Conservation (phyloP, 805 yeast species). For the Kodamaea kakaduensis region DNA sequence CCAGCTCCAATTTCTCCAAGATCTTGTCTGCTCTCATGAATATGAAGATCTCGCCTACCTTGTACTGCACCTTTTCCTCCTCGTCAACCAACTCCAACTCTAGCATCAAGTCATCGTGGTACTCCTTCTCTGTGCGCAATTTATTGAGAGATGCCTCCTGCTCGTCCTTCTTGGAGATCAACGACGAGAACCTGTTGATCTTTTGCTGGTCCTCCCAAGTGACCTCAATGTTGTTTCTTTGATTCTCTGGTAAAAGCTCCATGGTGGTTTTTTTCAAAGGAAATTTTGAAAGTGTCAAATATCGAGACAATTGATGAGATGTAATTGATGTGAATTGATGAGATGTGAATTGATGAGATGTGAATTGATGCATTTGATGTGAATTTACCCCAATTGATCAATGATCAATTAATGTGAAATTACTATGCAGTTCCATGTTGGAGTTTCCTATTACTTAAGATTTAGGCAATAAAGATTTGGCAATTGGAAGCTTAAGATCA, state of each 20-base stretch:
- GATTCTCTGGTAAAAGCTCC: conserved; percentile 55
- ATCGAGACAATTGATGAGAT: no score
- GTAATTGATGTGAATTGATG: no score
- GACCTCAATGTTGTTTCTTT: conserved; percentile 55
- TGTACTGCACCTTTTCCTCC: conserved; percentile 68
- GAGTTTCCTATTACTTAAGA: no score
- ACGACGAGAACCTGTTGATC: conserved; percentile 83
- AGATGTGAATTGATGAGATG: no score
- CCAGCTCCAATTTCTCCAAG: conserved; percentile 61
- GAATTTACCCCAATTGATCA: no score
- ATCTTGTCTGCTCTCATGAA: conserved; percentile 63
- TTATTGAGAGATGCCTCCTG: conserved; percentile 46
- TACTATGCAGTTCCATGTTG: no score
- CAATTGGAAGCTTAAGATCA: no score
- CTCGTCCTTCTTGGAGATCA: conserved; percentile 67
- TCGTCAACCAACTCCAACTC: conserved; percentile 84
- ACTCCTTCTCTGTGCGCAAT: conserved; percentile 71
- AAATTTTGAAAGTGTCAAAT: no score
- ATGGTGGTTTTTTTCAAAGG: no score
- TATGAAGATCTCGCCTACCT: conserved; percentile 79
- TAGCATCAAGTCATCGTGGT: conserved; percentile 76
- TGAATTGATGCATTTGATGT: no score
- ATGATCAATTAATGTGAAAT: no score
- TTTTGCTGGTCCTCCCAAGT: conserved; percentile 82
- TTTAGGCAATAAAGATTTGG: no score